Evolutionary conservation across 768 basidiomycete genomes (phyloP).

Genomic region (Cubamyces sp.): DNA sequence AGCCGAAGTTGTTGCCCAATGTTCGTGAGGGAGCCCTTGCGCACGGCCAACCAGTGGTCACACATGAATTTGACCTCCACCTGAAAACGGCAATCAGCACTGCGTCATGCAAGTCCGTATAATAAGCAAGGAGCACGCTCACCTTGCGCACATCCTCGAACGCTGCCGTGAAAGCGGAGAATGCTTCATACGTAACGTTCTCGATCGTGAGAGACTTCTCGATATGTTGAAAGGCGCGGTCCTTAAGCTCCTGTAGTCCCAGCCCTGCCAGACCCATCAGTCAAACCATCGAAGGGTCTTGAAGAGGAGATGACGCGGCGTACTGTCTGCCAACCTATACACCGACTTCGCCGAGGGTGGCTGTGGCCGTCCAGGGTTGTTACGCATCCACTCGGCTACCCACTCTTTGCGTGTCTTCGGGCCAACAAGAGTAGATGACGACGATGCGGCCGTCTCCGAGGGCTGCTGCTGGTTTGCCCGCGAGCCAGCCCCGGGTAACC

Average conservation of each 20-base stretch:
- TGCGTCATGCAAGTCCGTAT: background rate
- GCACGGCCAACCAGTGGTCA: conserved; percentile 81
- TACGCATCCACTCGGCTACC: conserved; percentile 68
- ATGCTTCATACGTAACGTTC: conserved; percentile 86
- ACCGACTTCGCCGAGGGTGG: conserved; percentile 85
- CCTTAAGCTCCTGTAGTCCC: conserved; percentile 71
- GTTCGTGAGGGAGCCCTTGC: conserved; percentile 75
- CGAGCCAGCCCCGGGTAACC: conserved; percentile 4
- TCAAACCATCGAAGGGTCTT: background rate
- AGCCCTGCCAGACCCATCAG: conserved; percentile 51
- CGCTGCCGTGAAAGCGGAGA: conserved; percentile 81
- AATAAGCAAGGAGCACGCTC: conserved; percentile 6
- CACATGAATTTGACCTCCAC: conserved; percentile 80
- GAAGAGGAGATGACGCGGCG: conserved; percentile 32
- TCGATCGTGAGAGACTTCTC: conserved; percentile 72
- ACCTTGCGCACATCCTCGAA: conserved; percentile 84
- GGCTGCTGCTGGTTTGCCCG: conserved; percentile 25
- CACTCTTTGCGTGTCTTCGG: conserved; percentile 61
- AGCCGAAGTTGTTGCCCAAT: conserved; percentile 87
- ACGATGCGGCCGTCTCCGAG: conserved; percentile 20
- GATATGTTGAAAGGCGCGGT: conserved; percentile 78
- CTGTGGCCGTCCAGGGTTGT: conserved; percentile 63
- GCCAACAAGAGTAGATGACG: conserved; percentile 10
- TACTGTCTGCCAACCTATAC: conserved; percentile 83
- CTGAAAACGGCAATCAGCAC: conserved; percentile 31